Evolutionary conservation across 495 filamentous ascomycete species (phyloP), one percentile per base, ranked within the genome.

Genomic region (Achaetomiella virescens): DNA sequence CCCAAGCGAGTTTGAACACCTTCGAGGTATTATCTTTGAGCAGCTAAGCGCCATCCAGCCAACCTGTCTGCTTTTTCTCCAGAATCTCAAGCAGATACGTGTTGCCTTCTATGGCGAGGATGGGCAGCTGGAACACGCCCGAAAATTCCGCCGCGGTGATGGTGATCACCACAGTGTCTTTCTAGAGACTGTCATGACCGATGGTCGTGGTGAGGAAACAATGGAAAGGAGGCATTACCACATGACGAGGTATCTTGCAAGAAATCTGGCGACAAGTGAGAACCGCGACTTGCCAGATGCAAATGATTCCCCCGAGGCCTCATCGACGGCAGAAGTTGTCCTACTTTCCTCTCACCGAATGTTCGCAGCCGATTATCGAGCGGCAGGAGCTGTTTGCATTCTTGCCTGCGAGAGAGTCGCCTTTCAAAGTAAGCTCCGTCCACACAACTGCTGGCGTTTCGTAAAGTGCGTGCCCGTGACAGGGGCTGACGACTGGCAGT

Each of bases 381-480:
- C 50, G 57, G 8, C 64, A 69, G 22, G 33, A 62, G 9, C 46
- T 72, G 2, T 75, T 72, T 51, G 72, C 67, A 20, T 78, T 74
- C 51, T 57, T 76, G 1, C 73, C 75, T 0, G 46, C 75, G 2
- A 57, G 69, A 24, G 52, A 58, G 38, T 56, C 61, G 24, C 67
- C 67, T 6, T 75, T 75, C 53, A 66, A 54, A 47, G 68, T 63
- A 54, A 53, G 56, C 20, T 1, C 21, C 21, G 22, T 1, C 2
- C 27, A 17, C 14, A 31, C 25, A 15, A 5, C 11, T 22, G 6
- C 6, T 25, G n/a, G n/a, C n/a, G n/a, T n/a, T n/a, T n/a, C 27
- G 27, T 4, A 31, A 9, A 4, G 9, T 31, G 27, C 4, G 27
- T 4, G 9, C 27, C 27, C 9, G 27, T 31, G 27, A 7, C 9